Evolutionary conservation across 2,329 filamentous ascomycete genomes (phyloP).

Genomic region (Fusarium lateritium): DNA sequence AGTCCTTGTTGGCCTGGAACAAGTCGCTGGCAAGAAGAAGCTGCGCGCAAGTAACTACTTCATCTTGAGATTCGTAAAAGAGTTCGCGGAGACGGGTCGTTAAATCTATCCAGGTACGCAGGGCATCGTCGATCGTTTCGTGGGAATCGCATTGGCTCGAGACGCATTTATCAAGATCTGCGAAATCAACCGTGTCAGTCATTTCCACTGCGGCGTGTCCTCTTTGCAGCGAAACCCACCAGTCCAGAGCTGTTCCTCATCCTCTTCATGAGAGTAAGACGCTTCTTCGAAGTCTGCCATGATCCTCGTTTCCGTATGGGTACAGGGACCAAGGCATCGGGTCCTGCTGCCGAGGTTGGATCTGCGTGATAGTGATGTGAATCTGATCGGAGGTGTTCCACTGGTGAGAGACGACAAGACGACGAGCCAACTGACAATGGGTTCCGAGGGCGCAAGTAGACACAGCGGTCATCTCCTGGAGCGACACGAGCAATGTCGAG

Average conservation of each 20-base stretch:
- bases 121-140: slow-evolving; percentile 82
- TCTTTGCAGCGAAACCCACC: slow-evolving; percentile 65
- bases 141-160: slow-evolving; percentile 64
- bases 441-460: slow-evolving; percentile 23
- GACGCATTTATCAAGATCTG: slow-evolving; percentile 66
- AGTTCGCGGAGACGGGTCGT: slow-evolving; percentile 82
- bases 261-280: slow-evolving; percentile 79
- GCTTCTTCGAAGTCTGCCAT: slow-evolving; percentile 74
- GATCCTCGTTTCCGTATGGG: slow-evolving; percentile 52
- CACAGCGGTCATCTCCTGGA: slow-evolving; percentile 45
- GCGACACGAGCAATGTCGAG: slow-evolving; percentile 11
- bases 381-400: slow-evolving; percentile 18
- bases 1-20: slow-evolving; percentile 82
- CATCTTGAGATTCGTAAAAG: slow-evolving; percentile 82
- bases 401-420: slow-evolving; percentile 31
- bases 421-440: slow-evolving; percentile 41
- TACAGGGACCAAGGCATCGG: slow-evolving; percentile 55
- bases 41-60: slow-evolving; percentile 84
- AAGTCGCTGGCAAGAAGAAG: slow-evolving; percentile 82
- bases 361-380: slow-evolving; percentile 14
- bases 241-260: slow-evolving; percentile 90
- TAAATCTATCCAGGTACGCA: slow-evolving; percentile 87
- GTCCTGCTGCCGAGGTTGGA: slow-evolving; percentile 41
- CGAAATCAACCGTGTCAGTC: slow-evolving; percentile 28
- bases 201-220: slow-evolving; percentile 4